phyloP scores from a whole-genome alignment of 495 filamentous ascomycete genomes.

The Aspergillus ellipticus region DNA sequence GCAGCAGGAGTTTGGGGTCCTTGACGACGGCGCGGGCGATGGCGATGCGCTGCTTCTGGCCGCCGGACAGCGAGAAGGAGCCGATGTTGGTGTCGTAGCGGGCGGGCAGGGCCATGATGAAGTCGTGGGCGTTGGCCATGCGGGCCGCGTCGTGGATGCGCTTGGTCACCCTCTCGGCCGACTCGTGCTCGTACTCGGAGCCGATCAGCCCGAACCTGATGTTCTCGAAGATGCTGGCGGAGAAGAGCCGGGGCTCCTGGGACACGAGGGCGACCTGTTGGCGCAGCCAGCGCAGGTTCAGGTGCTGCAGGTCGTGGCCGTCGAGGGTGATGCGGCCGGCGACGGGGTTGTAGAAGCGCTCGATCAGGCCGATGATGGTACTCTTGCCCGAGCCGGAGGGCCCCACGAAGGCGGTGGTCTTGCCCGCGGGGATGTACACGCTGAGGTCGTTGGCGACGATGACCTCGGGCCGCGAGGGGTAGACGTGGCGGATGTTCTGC shows the following conservation, averaged over 20 bases:
- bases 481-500: constrained; percentile 82
- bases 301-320: constrained; percentile 68
- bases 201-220: constrained; percentile 89
- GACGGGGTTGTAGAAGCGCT: constrained; percentile 92
- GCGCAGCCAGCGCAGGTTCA: constrained; percentile 88
- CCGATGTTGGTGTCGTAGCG: constrained; percentile 92
- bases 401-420: constrained; percentile 82
- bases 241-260: constrained; percentile 71
- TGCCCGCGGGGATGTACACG: constrained; percentile 75
- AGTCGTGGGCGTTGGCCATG: constrained; percentile 91
- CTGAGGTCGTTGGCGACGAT: constrained; percentile 77
- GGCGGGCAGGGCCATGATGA: constrained; percentile 74
- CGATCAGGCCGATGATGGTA: constrained; percentile 86
- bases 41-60: constrained; percentile 92
- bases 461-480: constrained; percentile 88
- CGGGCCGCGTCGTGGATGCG: constrained; percentile 74
- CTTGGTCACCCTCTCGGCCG: constrained; percentile 57
- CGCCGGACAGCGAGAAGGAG: constrained; percentile 83
- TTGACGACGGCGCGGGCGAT: constrained; percentile 86
- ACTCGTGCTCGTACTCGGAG: constrained; percentile 64
- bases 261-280: constrained; percentile 87
- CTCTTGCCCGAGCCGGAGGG: constrained; percentile 87
- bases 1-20: constrained; percentile 86
- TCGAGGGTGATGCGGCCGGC: constrained; percentile 76
- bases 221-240: constrained; percentile 79